A percentile compares a stretch with the other conserved stretches of the same genome.
phyloP scores from a whole-genome alignment of 2,329 filamentous ascomycete genomes.

The Pseudogymnoascus sp. region DNA sequence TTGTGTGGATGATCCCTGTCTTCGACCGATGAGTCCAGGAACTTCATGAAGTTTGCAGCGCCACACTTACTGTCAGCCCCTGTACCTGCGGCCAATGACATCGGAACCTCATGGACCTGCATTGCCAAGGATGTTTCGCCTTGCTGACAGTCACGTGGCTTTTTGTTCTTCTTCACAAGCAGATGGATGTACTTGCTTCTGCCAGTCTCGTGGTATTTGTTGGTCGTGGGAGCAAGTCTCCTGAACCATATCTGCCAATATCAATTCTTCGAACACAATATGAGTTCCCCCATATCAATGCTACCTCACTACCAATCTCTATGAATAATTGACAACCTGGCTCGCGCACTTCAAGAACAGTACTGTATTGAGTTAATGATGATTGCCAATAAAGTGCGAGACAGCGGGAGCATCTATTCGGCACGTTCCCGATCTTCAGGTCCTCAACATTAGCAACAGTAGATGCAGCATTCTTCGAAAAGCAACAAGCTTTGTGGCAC shows the following conservation, averaged over 20 bases:
- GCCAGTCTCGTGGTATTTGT: background rate
- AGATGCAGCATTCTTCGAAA: background rate
- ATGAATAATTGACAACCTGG: background rate
- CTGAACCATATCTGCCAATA: background rate
- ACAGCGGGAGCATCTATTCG: background rate
- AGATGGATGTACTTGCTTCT: background rate
- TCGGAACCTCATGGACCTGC: background rate
- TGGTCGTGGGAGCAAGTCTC: background rate
- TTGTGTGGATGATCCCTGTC: background rate
- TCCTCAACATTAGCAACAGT: background rate
- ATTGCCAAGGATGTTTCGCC: background rate
- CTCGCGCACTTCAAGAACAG: background rate
- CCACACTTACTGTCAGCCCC: background rate
- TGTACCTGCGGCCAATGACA: background rate
- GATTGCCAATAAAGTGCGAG: background rate
- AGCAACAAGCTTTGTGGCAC: background rate
- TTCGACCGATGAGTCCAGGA: background rate
- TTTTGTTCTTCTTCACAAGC: background rate
- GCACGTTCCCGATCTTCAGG: background rate
- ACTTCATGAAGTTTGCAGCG: background rate
- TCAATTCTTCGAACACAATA: background rate
- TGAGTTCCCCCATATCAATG: background rate
- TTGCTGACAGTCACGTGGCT: background rate
- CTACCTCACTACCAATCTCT: too few relatives aligned
- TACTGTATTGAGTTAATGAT: background rate